These are phyloP conservation scores for Ampelocalamus luodianensis DNA, from an alignment of 176 grass and related monocot genomes.

Conservation along the genomic window DNA sequence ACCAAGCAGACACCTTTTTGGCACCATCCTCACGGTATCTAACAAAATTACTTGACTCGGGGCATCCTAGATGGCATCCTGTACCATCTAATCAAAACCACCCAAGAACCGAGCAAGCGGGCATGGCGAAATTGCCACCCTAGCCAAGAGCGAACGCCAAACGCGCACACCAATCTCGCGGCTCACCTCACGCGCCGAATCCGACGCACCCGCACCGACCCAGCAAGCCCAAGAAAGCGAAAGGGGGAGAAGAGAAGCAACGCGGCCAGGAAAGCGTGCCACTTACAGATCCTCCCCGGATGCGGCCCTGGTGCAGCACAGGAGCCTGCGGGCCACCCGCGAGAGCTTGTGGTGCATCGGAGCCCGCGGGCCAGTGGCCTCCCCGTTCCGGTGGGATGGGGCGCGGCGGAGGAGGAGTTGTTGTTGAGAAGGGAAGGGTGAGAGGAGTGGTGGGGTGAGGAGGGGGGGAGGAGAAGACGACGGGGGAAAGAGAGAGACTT, in stretches of 20 bases:
- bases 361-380: neutral
- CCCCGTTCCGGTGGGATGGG: neutral
- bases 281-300: constrained; percentile 59
- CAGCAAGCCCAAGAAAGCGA: neutral
- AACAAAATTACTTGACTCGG: neutral
- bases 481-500: neutral
- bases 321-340: constrained; percentile 56
- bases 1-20: neutral
- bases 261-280: neutral
- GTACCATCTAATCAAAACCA: neutral
- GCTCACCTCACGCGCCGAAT: neutral
- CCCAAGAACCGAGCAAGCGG: neutral
- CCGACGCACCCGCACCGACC: neutral
- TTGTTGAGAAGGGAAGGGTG: neutral
- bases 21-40: neutral
- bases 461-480: neutral
- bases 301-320: constrained; percentile 54
- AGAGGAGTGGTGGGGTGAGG: neutral
- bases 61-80: neutral
- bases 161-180: neutral
- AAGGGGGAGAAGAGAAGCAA: neutral
- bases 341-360: constrained; percentile 60
- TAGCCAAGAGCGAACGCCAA: neutral
- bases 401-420: neutral
- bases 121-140: neutral